Evolutionary conservation across 2,329 filamentous ascomycete species (phyloP), one percentile per base, ranked within the genome.

Genomic region (Mycosphaerella sp.): DNA sequence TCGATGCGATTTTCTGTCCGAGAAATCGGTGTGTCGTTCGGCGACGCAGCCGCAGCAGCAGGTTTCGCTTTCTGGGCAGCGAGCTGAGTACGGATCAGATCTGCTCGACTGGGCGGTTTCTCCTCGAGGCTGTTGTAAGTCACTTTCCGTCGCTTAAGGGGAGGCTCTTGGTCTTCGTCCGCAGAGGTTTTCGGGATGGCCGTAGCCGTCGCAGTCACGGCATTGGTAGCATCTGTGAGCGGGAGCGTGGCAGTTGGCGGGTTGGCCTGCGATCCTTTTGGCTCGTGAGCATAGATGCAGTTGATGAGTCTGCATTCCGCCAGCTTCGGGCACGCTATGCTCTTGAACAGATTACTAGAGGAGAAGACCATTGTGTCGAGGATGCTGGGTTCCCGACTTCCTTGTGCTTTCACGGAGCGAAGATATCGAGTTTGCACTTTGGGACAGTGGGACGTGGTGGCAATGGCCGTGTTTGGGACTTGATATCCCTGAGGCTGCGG

Each of bases 281-380:
- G 11, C 31, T 38, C 21, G 67, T 85, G 82, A 10, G 70, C 73
- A 68, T 84, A 85, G 17, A 84, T 76, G 69, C 82, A 85, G 58
- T 76, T 75, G 11, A 78, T 70, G 10, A 84, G 69, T 31, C 67
- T 63, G 67, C 82, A 85, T 55, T 68, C 58, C 29, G 68, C 62
- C 11, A 45, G 6, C 48, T 36, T 44, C 7, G 81, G 81, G 66
- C 81, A 85, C 29, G 71, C 62, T 41, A 80, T 69, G 41, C 70
- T 68, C 54, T 74, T 77, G 69, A 82, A 81, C 6, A 80, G 67
- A n/a, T 77, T 78, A 10, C 77, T 72, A n/a, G 77, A 71, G 26
- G 75, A 67, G 66, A 82, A 82, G 45, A 69, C 62, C 78, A 81
- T 81, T 40, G 52, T 70, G 54, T 17, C 45, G 48, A 21, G 5